Conservation (phyloP, 2,329 filamentous ascomycete species). For the Mariannaea sp. region DNA sequence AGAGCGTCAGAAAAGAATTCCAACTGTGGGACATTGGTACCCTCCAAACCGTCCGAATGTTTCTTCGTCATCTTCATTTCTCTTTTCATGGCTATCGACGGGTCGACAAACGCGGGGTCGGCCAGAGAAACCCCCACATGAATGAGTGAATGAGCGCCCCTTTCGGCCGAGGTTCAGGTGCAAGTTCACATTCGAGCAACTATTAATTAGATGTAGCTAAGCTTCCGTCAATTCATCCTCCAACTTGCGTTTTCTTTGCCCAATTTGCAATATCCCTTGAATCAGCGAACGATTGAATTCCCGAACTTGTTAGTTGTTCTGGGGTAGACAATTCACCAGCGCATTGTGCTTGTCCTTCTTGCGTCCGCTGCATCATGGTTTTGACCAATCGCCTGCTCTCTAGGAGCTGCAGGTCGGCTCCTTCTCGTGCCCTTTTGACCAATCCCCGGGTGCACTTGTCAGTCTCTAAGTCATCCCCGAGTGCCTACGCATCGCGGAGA, state of each 20-base stretch:
- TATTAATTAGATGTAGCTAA: neutral
- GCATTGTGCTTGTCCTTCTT: neutral
- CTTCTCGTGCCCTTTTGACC: neutral
- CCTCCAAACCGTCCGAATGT: neutral
- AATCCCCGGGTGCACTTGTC: neutral
- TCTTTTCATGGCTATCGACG: slow-evolving; percentile 26
- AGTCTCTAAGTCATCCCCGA: slow-evolving; percentile 1
- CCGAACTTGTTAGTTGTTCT: no score
- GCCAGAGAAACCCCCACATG: slow-evolving; percentile 34
- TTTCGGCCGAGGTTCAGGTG: slow-evolving; percentile 35
- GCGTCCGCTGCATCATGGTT: slow-evolving; percentile 24
- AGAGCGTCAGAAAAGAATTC: no score
- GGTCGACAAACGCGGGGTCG: slow-evolving; percentile 34
- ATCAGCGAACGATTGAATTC: neutral
- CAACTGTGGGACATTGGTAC: slow-evolving; percentile 3
- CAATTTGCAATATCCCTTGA: neutral
- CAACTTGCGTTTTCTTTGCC: neutral
- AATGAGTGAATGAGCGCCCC: slow-evolving; percentile 28
- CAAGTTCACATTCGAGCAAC: neutral
- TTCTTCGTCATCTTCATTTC: slow-evolving; percentile 25
- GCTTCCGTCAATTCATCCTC: neutral
- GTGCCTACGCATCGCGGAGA: slow-evolving; percentile 1
- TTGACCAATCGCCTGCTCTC: slow-evolving; percentile 13
- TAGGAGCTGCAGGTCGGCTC: slow-evolving; percentile 21
- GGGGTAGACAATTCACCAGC: no score